phyloP scores from a whole-genome alignment of 495 filamentous ascomycete species.

The Platismatia glauca region DNA sequence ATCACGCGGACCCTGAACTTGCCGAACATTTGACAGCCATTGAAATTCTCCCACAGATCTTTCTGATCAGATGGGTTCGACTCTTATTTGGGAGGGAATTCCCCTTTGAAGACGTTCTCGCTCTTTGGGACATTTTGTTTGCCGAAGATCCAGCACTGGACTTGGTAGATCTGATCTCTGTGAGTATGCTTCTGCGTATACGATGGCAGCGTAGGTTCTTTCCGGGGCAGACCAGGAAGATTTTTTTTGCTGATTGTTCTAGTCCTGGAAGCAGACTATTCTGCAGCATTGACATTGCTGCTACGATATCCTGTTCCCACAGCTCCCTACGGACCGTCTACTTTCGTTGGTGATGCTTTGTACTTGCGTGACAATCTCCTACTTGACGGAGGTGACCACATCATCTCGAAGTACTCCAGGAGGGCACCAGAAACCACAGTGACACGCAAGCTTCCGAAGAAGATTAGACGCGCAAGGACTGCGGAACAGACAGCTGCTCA shows the following conservation, averaged over 20 bases:
- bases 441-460: slow-evolving; percentile 27
- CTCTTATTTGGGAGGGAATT: slow-evolving; percentile 93
- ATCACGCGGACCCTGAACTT: slow-evolving; percentile 69
- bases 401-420: slow-evolving; percentile 79
- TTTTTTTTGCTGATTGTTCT: slow-evolving; percentile 24
- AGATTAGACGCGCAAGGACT: slow-evolving; percentile 30
- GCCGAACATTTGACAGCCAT: slow-evolving; percentile 72
- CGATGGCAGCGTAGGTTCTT: slow-evolving; percentile 70
- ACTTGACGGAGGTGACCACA: slow-evolving; percentile 55
- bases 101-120: slow-evolving; percentile 70
- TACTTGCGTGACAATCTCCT: slow-evolving; percentile 73
- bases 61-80: slow-evolving; percentile 94
- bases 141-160: slow-evolving; percentile 77
- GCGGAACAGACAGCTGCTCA: slow-evolving; percentile 16
- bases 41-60: slow-evolving; percentile 92
- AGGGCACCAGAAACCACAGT: slow-evolving; percentile 44
- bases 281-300: slow-evolving; percentile 67
- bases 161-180: slow-evolving; percentile 78
- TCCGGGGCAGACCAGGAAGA: background rate
- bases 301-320: slow-evolving; percentile 70
- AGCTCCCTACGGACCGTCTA: slow-evolving; percentile 55
- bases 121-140: slow-evolving; percentile 86
- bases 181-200: slow-evolving; percentile 88
- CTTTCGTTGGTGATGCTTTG: slow-evolving; percentile 80
- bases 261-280: slow-evolving; percentile 85